A percentile compares a stretch with the other conserved stretches of the same genome.
Evolutionary conservation across 805 yeast species (phyloP).

Genomic region (Cyberlindnera xishuangbannaensis): DNA sequence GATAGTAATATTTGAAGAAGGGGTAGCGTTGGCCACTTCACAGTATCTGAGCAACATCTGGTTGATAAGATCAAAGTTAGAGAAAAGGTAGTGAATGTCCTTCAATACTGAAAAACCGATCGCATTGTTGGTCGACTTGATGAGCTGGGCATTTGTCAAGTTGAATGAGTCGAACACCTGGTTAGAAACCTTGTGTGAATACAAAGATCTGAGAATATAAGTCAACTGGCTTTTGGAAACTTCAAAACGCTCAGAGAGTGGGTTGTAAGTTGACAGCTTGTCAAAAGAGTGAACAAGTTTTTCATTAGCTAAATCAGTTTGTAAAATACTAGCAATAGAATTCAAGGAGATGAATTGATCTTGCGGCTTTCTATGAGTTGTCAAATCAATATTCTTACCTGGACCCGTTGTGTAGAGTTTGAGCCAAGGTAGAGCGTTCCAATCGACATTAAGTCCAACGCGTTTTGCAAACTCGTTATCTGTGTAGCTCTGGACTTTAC

Average conservation of each 20-base stretch:
- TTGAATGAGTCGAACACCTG: conserved; percentile 29
- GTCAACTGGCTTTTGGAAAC: conserved; percentile 32
- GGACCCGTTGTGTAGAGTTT: conserved; percentile 15
- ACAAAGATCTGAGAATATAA: conserved; percentile 28
- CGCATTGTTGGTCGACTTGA: conserved; percentile 23
- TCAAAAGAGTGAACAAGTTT: conserved; percentile 23
- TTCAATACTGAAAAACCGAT: conserved; percentile 30
- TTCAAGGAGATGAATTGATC: conserved; percentile 31
- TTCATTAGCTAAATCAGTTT: conserved; percentile 34
- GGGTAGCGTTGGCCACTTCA: conserved; percentile 6
- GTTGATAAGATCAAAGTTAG: conserved; percentile 35
- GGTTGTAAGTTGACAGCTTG: conserved; percentile 28
- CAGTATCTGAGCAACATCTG: conserved; percentile 33
- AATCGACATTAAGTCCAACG: conserved; percentile 29
- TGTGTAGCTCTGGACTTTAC: conserved; percentile 28
- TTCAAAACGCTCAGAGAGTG: conserved; percentile 24
- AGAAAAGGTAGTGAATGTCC: conserved; percentile 33
- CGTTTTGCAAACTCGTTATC: conserved; percentile 26
- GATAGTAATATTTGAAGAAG: conserved; percentile 25
- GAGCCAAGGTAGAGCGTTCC: conserved; percentile 27
- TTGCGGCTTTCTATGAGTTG: conserved; percentile 3
- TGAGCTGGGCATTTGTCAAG: conserved; percentile 11
- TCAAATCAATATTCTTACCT: conserved; percentile 5
- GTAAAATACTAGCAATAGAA: conserved; percentile 36
- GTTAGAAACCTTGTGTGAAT: conserved; percentile 35